These are phyloP conservation scores for Fusarium praegraminearum DNA, from an alignment of 2,329 filamentous ascomycete species.

Conservation along the genomic window DNA sequence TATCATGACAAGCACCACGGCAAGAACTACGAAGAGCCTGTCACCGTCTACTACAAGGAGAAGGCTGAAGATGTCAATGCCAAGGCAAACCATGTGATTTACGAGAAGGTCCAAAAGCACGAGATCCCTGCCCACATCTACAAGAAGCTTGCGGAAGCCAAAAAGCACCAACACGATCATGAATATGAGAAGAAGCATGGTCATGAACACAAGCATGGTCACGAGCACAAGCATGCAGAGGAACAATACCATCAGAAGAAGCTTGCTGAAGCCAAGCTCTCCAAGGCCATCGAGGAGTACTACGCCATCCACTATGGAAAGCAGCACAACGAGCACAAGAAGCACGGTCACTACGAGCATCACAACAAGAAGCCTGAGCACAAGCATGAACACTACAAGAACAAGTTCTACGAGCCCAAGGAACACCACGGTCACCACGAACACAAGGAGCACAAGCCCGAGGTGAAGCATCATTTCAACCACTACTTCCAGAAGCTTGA, in stretches of 20 bases:
- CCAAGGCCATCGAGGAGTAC: conserved; percentile 14
- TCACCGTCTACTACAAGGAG: conserved; percentile 15
- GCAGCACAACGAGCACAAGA: conserved; percentile 1
- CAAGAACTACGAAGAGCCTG: conserved; percentile 1
- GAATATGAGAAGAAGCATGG: conserved; percentile 4
- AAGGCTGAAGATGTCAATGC: conserved; percentile 6
- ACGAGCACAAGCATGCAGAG: conserved; percentile 1
- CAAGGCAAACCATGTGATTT: neutral
- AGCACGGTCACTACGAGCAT: neutral
- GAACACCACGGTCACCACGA: neutral
- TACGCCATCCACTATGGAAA: neutral
- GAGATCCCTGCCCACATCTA: neutral
- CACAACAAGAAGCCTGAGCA: neutral
- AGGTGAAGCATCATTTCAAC: neutral
- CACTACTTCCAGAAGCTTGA: neutral
- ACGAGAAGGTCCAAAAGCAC: conserved; percentile 16
- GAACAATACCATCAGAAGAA: conserved; percentile 1
- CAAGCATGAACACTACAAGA: neutral
- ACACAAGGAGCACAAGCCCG: neutral
- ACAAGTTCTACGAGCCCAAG: neutral
- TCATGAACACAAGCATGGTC: neutral
- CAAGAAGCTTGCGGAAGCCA: conserved; percentile 7
- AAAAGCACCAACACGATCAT: neutral
- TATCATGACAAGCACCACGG: neutral
- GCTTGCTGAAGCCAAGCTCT: conserved; percentile 3